Conservation (phyloP, 2,329 filamentous ascomycete species). For the Bipolaris gigantea region DNA sequence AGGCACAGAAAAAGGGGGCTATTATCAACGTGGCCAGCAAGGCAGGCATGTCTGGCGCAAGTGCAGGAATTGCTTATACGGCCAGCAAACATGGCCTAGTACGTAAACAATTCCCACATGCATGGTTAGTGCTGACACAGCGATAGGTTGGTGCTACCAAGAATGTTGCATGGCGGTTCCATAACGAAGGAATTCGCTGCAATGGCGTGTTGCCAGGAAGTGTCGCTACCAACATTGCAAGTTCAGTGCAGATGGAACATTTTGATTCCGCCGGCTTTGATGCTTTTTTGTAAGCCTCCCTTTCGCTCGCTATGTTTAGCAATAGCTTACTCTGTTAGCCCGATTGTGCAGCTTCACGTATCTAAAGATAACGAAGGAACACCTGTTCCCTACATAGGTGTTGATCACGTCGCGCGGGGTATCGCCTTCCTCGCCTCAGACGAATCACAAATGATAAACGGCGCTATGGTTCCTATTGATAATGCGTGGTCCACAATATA, state of each 20-base stretch:
- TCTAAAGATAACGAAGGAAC: slow-evolving; percentile 28
- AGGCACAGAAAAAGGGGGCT: slow-evolving; percentile 41
- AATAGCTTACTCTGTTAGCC: slow-evolving; percentile 16
- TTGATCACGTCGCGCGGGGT: slow-evolving; percentile 28
- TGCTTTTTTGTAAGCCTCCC: slow-evolving; percentile 23
- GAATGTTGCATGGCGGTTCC: slow-evolving; percentile 53
- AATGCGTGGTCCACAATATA: slow-evolving; percentile 35
- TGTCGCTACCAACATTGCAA: slow-evolving; percentile 28
- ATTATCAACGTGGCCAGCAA: slow-evolving; percentile 48
- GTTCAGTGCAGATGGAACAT: slow-evolving; percentile 28
- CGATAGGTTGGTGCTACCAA: slow-evolving; percentile 50
- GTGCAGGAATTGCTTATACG: slow-evolving; percentile 51
- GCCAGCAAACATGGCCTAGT: slow-evolving; percentile 50
- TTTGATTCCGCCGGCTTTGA: slow-evolving; percentile 26
- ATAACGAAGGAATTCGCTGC: slow-evolving; percentile 50
- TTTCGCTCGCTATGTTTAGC: neutral
- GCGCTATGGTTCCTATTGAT: slow-evolving; percentile 32
- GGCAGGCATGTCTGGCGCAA: slow-evolving; percentile 43
- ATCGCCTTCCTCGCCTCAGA: slow-evolving; percentile 33
- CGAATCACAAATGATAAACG: slow-evolving; percentile 31
- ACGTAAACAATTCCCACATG: slow-evolving; percentile 11
- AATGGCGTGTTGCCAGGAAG: slow-evolving; percentile 52
- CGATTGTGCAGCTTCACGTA: slow-evolving; percentile 27
- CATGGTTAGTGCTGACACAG: neutral
- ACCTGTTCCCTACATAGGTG: slow-evolving; percentile 22